phyloP scores from a whole-genome alignment of 1,284 basidiomycete genomes.

The Earliella scabrosa region DNA sequence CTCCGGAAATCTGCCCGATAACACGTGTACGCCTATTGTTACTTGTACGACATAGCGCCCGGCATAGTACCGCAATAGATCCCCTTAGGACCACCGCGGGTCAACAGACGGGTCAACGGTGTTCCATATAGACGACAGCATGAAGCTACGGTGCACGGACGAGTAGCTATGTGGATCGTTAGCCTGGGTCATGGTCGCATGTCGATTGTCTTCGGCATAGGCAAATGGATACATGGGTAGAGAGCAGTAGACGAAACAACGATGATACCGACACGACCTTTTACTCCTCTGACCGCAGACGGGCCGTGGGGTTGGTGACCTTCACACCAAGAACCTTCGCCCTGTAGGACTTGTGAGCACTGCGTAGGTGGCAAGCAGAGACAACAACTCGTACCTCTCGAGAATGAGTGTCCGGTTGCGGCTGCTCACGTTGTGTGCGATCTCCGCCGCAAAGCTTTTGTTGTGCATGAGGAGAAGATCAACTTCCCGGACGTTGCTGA shows the following conservation, averaged over 20 bases:
- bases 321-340: conserved; percentile 91
- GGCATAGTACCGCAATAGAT: no score
- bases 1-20: conserved; percentile 4
- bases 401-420: conserved; percentile 95
- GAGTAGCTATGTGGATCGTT: no score
- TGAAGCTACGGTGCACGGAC: no score
- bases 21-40: conserved; percentile 1
- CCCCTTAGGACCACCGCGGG: no score
- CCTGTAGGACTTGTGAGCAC: conserved; percentile 45
- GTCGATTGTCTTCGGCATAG: conserved; percentile 43
- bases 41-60: no score
- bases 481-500: conserved; percentile 90
- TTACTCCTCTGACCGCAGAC: conserved; percentile 97
- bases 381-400: conserved; percentile 85
- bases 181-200: conserved; percentile 43
- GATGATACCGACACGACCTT: conserved; percentile 37
- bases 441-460: conserved; percentile 94
- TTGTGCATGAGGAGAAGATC: conserved; percentile 98
- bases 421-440: conserved; percentile 97
- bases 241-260: conserved; percentile 31
- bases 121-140: no score
- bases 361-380: no score
- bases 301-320: conserved; percentile 95
- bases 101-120: no score
- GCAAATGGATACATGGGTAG: conserved; percentile 44